Evolutionary conservation across 257 asterid genomes (phyloP), one percentile per base, ranked within the genome.

Genomic region (Buddleja alternifolia): DNA sequence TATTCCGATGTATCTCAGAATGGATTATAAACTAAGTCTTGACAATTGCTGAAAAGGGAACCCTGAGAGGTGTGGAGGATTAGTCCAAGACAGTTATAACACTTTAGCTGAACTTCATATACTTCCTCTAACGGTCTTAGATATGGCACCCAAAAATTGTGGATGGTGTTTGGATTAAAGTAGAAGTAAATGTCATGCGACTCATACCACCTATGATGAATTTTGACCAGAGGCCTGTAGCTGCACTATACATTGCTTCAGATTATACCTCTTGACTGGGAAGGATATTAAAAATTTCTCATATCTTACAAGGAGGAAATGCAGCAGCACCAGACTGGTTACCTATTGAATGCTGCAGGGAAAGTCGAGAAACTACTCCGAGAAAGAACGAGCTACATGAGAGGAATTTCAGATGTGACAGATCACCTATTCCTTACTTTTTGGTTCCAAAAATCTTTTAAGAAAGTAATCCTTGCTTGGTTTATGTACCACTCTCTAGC

Each of bases 271-370:
- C 17, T 15, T 17, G 44, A 41, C 19, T 8, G 56, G 10, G 10
- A 69, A 3, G 47, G 17, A 45, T 11, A 34, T 45, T 57, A 25
- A 10, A 55, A 8, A n/a, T 66, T 40, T 14, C 42, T 21, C n/a
- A 3, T 15, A 25, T 68, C 24, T 55, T 19, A 10, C 4, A n/a
- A 45, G 65, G 44, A 61, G 41, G 34, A 56, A 66, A 41, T n/a
- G 73, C 55, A 25, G 69, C 57, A 45, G 11, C 15, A 63, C n/a
- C n/a, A n/a, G 57, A 67, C 29, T 23, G 10, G 37, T 29, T 34
- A 12, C 16, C 20, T 6, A 67, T 16, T 16, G 11, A n/a, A 41
- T 42, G 46, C 53, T 23, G 44, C 57, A 29, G 32, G 7, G 3
- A 16, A 56, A 20, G 54, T 65, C 24, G 8, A n/a, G 57, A 72